Percentiles rank a stretch among this genome's conserved stretches.
Evolutionary conservation across 1,139 yeast genomes (phyloP).

Genomic region (Geotrichum europaeum): DNA sequence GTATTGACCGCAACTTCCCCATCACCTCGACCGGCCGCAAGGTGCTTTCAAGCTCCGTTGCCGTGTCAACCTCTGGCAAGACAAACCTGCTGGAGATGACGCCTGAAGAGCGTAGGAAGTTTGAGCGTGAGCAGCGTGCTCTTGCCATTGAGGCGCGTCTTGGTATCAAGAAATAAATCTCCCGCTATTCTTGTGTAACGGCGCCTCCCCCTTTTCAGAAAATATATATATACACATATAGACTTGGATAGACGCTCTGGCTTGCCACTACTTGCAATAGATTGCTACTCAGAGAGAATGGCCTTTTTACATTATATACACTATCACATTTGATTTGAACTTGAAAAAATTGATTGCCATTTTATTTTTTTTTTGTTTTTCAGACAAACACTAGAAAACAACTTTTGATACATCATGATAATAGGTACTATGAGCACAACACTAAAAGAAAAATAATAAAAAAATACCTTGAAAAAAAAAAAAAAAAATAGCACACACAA

Average conservation of each 20-base stretch:
- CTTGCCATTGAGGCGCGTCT: conserved; percentile 94
- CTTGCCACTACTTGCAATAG: neutral
- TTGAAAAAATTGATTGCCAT: neutral
- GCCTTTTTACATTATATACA: neutral
- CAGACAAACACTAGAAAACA: neutral
- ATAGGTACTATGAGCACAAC: neutral
- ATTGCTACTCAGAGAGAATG: neutral
- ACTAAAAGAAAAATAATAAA: neutral
- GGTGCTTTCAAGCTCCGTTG: conserved; percentile 29
- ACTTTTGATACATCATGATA: neutral
- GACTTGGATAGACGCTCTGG: no score
- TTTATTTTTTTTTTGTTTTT: neutral
- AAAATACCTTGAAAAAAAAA: neutral
- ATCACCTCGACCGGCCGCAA: conserved; percentile 21
- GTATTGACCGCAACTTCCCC: conserved; percentile 9
- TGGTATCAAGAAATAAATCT: conserved; percentile 27
- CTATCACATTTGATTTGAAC: neutral
- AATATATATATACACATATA: neutral
- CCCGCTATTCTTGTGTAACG: neutral
- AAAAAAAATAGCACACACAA: conserved; percentile 4
- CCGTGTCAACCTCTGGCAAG: conserved; percentile 18
- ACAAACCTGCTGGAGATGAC: conserved; percentile 27
- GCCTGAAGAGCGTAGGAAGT: conserved; percentile 36
- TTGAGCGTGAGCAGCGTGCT: conserved; percentile 89
- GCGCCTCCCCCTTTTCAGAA: no score